Base-by-base conservation (phyloP, 2,329 filamentous ascomycete species). In the Cadophora malorum region DNA sequence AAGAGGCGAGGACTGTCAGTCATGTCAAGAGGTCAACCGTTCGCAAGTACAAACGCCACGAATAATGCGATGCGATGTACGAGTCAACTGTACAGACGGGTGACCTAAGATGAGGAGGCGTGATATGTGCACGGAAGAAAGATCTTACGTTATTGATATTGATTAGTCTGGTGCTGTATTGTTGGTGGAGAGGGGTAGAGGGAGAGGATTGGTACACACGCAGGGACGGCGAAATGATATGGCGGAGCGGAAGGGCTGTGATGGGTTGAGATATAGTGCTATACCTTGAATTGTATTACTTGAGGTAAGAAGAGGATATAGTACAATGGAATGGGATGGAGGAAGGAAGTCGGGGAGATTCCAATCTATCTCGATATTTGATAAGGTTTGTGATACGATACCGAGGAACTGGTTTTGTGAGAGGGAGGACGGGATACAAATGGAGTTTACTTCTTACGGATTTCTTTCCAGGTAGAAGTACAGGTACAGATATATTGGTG, bases 181-280 rank as follows among this genome's bases (percentile, higher is more conserved):
- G 12, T 45, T 19, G 16, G 12, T 16, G 14, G 38, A 41, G 12
- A 14, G 14, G 38, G 38, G 14, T 41, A 3, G 3, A 41, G n/a
- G n/a, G n/a, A n/a, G n/a, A n/a, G n/a, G n/a, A n/a, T n/a, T n/a
- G n/a, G n/a, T n/a, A n/a, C n/a, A n/a, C n/a, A n/a, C n/a, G n/a
- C n/a, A 33, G 50, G 50, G 28, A 53, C 50, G 50, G 50, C 50
- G 50, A 53, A 28, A 53, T 53, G 23, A 28, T 28, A 28, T 28
- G 28, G 28, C 5, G 28, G 28, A 28, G 28, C 3, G 5, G 5
- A 10, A 12, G 23, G 21, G 23, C 1, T 53, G 3, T 45, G 41
- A 45, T 28, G 50, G 23, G 23, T 53, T 53, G 23, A 28, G 23
- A 25, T 53, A 28, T 14, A 53, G 28, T 28, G 25, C 35, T 38